Percentiles rank a stretch among this genome's conserved stretches.
Evolutionary conservation across 208 protist genomes (phyloP).

Genomic region (Wallacemonas sp.): DNA sequence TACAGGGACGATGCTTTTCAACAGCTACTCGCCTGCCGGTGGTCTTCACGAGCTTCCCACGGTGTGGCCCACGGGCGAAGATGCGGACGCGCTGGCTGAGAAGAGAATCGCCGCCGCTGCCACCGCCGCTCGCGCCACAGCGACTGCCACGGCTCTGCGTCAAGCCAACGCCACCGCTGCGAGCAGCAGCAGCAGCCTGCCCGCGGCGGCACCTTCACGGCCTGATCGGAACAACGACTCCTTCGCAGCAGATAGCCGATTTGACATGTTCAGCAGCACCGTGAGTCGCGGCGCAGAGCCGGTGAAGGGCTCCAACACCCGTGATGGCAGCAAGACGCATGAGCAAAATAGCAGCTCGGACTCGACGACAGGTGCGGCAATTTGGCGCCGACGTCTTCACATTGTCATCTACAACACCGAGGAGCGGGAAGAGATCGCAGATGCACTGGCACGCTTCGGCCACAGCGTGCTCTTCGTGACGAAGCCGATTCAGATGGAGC

Average conservation of each 20-base stretch:
- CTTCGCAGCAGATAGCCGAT: conserved; percentile 13
- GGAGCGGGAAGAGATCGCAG: conserved; percentile 39
- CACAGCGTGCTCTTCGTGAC: conserved; percentile 61
- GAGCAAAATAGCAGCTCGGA: too few relatives aligned
- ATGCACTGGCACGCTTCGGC: conserved; percentile 41
- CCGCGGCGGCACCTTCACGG: too few relatives aligned
- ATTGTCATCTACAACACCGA: conserved; percentile 55
- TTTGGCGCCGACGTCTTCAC: conserved; percentile 34
- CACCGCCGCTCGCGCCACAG: neutral
- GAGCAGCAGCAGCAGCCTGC: too few relatives aligned
- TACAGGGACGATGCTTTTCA: neutral
- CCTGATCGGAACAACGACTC: conserved; percentile 15
- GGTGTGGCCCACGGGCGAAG: neutral
- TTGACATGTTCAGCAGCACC: conserved; percentile 7
- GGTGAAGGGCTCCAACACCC: too few relatives aligned
- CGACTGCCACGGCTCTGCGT: neutral
- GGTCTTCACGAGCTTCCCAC: neutral
- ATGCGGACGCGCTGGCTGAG: neutral
- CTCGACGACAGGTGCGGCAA: neutral
- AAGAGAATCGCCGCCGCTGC: neutral
- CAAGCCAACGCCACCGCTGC: neutral
- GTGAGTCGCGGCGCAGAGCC: too few relatives aligned
- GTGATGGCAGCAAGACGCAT: too few relatives aligned
- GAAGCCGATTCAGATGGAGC: conserved; percentile 41
- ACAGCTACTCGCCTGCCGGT: conserved; percentile 1